Conservation (phyloP, 495 filamentous ascomycete species). For the Annulohypoxylon nitens region DNA sequence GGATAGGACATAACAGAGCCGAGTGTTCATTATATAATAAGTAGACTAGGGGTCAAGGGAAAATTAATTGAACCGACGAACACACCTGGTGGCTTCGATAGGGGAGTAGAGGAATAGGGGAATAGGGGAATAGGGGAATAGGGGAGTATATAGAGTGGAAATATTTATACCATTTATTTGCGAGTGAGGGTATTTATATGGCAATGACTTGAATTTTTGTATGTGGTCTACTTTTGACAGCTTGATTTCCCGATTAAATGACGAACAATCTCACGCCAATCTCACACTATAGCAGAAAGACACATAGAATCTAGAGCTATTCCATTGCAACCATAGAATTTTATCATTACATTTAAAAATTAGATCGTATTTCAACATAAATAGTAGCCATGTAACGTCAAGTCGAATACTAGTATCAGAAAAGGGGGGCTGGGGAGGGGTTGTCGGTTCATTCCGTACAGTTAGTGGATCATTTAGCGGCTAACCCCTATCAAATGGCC, state of each 20-base stretch:
- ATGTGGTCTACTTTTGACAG: too few species aligned
- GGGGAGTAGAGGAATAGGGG: background rate
- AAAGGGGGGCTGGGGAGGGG: background rate
- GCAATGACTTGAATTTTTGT: too few species aligned
- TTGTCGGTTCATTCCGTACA: background rate
- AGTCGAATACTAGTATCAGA: background rate
- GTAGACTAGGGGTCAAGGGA: background rate
- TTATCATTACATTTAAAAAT: background rate
- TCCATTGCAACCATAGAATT: too few species aligned
- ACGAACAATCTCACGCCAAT: too few species aligned
- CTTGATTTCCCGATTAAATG: too few species aligned
- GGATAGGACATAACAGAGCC: slow-evolving; percentile 10
- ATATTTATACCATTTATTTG: slow-evolving; percentile 1
- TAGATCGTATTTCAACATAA: too few species aligned
- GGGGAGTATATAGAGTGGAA: slow-evolving; percentile 12
- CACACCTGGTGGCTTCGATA: background rate
- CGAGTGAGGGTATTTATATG: background rate
- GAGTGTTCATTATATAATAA: background rate
- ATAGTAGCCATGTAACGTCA: too few species aligned
- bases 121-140: background rate
- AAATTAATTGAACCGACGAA: background rate
- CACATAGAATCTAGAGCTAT: too few species aligned
- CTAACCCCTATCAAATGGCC: background rate
- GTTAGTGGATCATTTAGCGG: background rate
- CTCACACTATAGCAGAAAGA: too few species aligned